A percentile compares a stretch with the other conserved stretches of the same genome.
phyloP scores from a whole-genome alignment of 2,329 filamentous ascomycete species.

The Dothiorella sarmentorum region DNA sequence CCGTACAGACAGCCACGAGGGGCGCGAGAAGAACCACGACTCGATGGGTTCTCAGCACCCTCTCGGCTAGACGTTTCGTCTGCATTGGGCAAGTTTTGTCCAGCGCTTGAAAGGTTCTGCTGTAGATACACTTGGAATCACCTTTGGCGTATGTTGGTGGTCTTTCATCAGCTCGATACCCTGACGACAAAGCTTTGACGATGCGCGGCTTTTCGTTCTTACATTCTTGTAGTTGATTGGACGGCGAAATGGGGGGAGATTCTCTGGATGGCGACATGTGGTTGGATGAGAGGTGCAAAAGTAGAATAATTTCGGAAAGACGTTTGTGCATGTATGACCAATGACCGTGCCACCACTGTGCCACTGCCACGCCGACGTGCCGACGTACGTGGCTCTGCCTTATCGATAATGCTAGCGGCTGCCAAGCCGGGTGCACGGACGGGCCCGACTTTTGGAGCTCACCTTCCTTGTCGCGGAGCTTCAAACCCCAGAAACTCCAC shows the following conservation, averaged over 20 bases:
- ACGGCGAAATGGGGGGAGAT: background rate
- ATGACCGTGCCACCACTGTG: background rate
- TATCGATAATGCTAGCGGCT: too few relatives aligned
- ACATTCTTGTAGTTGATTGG: background rate
- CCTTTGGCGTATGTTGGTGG: background rate
- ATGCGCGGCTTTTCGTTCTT: background rate
- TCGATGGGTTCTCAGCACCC: slow-evolving; percentile 14
- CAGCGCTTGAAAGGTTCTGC: background rate
- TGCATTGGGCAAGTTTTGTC: background rate
- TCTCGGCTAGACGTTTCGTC: background rate
- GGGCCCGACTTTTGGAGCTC: too few relatives aligned
- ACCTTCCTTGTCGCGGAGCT: too few relatives aligned
- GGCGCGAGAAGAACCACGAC: slow-evolving; percentile 19
- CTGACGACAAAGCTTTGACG: background rate
- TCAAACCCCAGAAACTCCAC: background rate
- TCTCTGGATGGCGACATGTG: background rate
- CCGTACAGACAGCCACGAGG: background rate
- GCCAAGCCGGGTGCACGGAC: background rate
- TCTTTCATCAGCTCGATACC: slow-evolving; percentile 7
- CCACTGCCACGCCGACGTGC: background rate
- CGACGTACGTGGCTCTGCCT: background rate
- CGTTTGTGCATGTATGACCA: background rate
- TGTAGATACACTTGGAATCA: slow-evolving; percentile 6
- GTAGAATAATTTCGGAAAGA: background rate
- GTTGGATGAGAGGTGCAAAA: background rate